phyloP scores from a whole-genome alignment of 352 stramenopile species.

The Pythium dissimile region DNA sequence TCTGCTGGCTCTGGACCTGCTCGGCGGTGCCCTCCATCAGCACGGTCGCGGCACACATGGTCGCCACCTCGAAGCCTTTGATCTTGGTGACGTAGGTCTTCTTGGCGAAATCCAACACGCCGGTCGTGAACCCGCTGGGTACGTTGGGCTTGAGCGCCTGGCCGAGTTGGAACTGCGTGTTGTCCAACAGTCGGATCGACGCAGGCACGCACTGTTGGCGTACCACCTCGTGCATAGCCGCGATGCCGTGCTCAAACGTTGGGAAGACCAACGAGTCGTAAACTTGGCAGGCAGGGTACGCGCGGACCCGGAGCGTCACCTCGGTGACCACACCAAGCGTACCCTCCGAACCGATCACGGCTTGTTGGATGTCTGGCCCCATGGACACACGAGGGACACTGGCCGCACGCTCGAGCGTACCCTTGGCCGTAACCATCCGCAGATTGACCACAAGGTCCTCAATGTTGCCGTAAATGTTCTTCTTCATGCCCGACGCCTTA shows the following conservation, averaged over 20 bases:
- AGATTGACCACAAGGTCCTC: conserved; percentile 90
- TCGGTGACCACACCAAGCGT: conserved; percentile 93
- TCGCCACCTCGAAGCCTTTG: conserved; percentile 62
- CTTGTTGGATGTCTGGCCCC: conserved; percentile 86
- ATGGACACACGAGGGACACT: conserved; percentile 79
- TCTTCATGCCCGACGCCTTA: conserved; percentile 93
- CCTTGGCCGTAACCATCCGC: conserved; percentile 63
- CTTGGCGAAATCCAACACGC: conserved; percentile 72
- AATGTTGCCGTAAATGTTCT: conserved; percentile 94
- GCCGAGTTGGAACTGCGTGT: conserved; percentile 93
- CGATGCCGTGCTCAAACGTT: conserved; percentile 72
- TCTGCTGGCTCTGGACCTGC: conserved; percentile 47
- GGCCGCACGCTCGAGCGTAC: conserved; percentile 49
- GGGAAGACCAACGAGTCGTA: conserved; percentile 93
- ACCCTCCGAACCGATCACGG: conserved; percentile 91
- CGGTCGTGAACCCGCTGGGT: conserved; percentile 38
- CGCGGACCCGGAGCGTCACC: conserved; percentile 90
- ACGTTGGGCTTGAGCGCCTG: conserved; percentile 84
- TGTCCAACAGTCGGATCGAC: conserved; percentile 91
- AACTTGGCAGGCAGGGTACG: conserved; percentile 66
- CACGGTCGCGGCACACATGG: conserved; percentile 86
- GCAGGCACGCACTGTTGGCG: conserved; percentile 66
- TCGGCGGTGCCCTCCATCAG: conserved; percentile 77
- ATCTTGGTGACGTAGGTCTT: conserved; percentile 85
- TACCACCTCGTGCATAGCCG: conserved; percentile 79